phyloP scores from a whole-genome alignment of 2,329 filamentous ascomycete genomes.

The Trichoderma hamatum region DNA sequence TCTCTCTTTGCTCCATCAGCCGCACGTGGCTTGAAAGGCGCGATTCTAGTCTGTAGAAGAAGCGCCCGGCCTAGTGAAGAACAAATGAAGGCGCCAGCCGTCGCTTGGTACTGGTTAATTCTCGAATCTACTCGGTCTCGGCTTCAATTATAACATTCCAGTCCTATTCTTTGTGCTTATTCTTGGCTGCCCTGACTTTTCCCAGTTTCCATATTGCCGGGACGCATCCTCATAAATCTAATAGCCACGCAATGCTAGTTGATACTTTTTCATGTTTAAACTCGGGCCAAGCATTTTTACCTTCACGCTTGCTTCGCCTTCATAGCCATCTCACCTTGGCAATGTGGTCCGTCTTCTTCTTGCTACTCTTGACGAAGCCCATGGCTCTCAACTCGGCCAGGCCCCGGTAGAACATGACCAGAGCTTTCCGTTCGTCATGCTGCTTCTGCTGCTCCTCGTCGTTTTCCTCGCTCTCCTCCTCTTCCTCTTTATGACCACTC shows the following conservation, averaged over 20 bases:
- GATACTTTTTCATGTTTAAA: background rate
- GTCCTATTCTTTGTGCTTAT: background rate
- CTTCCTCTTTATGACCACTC: conserved; percentile 42
- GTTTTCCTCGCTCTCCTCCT: conserved; percentile 47
- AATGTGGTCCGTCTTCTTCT: conserved; percentile 90
- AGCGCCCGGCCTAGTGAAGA: background rate
- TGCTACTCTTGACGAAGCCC: conserved; percentile 85
- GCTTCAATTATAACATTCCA: background rate
- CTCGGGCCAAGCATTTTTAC: background rate
- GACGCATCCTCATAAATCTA: background rate
- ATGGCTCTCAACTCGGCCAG: conserved; percentile 83
- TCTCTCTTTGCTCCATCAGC: conserved; percentile 11
- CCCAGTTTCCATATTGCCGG: background rate
- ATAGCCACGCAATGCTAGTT: background rate
- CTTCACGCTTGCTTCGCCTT: conserved; percentile 26
- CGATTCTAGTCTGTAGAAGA: background rate
- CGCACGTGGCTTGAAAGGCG: conserved; percentile 14
- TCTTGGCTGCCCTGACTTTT: background rate
- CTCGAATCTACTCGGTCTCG: background rate
- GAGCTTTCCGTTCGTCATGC: conserved; percentile 57
- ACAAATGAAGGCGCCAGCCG: background rate
- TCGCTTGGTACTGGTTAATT: background rate
- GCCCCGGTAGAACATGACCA: conserved; percentile 81
- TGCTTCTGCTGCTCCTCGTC: conserved; percentile 49
- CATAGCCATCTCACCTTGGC: conserved; percentile 83